Evolutionary conservation across 305 asterid genomes (phyloP).

Genomic region (Fraxinus xanthoxyloides): DNA sequence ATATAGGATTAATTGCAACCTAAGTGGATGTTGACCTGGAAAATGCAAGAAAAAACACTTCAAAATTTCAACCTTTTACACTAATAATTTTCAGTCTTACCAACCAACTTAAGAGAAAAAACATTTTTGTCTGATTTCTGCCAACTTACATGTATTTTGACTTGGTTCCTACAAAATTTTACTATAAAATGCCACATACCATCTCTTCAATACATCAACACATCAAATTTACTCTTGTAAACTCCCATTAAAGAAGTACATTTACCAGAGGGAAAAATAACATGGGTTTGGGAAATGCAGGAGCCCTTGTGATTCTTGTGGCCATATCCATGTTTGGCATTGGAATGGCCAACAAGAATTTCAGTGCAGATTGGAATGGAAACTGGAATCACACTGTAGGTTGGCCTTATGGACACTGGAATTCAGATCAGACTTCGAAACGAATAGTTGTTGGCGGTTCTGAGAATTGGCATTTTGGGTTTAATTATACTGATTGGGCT

Average conservation of each 20-base stretch:
- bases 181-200: conserved; percentile 15
- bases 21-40: background rate
- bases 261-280: background rate
- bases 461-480: conserved; percentile 64
- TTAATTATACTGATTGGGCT: conserved; percentile 65
- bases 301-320: background rate
- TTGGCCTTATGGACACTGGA: conserved; percentile 31
- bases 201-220: background rate
- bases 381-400: conserved; percentile 35
- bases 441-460: conserved; percentile 50
- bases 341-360: conserved; percentile 32
- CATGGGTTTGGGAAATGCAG: conserved; percentile 29
- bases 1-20: background rate
- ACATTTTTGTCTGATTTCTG: background rate
- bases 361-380: conserved; percentile 24
- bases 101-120: conserved; percentile 12
- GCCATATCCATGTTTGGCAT: conserved; percentile 21
- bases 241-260: background rate
- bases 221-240: conserved; percentile 4
- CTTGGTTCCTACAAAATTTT: background rate
- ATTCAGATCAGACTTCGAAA: conserved; percentile 34
- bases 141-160: background rate
- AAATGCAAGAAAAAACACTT: background rate
- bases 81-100: background rate
- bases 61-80: background rate